Percentiles rank a stretch among this genome's conserved stretches.
These are phyloP conservation scores for Skeletonema potamos DNA, from an alignment of 108 stramenopile genomes.

Conservation along the genomic window DNA sequence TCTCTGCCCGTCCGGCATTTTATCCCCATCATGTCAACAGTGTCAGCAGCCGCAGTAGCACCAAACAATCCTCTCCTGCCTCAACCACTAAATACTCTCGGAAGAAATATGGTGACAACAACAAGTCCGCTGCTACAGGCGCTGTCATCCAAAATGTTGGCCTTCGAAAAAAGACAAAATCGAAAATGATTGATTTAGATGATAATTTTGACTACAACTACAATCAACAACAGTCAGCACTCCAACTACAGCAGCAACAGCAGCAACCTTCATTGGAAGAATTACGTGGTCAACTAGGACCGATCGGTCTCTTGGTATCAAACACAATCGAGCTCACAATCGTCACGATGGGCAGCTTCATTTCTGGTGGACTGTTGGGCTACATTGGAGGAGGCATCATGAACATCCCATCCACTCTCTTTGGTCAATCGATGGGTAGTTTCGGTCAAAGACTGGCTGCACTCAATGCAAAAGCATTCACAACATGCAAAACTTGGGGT, in stretches of 20 bases:
- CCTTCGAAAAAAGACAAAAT: neutral
- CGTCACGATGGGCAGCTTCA: constrained; percentile 53
- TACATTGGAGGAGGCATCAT: constrained; percentile 57
- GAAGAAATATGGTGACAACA: neutral
- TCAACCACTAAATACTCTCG: neutral
- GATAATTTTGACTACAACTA: neutral
- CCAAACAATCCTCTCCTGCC: neutral
- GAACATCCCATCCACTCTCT: constrained; percentile 48
- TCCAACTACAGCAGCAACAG: neutral
- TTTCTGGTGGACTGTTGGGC: constrained; percentile 61
- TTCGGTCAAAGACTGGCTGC: constrained; percentile 25
- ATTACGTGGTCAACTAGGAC: constrained; percentile 50
- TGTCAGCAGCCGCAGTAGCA: neutral
- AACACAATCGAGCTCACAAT: constrained; percentile 61
- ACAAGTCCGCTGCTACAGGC: neutral
- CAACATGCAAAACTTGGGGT: constrained; percentile 60
- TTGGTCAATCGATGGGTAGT: constrained; percentile 10
- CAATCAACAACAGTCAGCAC: neutral
- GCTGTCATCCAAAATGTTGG: neutral
- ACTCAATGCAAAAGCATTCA: constrained; percentile 56
- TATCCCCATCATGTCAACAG: neutral
- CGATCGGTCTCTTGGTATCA: constrained; percentile 56
- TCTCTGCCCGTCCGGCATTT: neutral
- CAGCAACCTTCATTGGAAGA: constrained; percentile 39
- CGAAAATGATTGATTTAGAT: neutral